phyloP scores from a whole-genome alignment of 352 stramenopile genomes.

The Elongisporangium senticosum region DNA sequence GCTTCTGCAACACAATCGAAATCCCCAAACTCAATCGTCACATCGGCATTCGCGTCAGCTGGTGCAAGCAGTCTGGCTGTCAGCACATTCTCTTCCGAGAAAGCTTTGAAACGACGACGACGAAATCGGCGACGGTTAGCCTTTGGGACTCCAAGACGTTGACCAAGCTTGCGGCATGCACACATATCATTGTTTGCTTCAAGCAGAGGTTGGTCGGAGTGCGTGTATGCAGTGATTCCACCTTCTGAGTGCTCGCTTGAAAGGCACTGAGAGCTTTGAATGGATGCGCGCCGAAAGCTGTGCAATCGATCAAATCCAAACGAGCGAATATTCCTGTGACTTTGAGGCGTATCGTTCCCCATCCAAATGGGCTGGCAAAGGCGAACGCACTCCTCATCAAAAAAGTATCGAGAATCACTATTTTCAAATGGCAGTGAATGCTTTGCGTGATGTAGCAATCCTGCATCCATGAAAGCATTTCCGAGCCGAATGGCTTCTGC shows the following conservation, averaged over 20 bases:
- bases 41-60: background rate
- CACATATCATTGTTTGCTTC: constrained; percentile 31
- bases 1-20: background rate
- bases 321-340: constrained; percentile 1
- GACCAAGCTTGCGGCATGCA: constrained; percentile 32
- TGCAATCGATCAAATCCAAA: constrained; percentile 3
- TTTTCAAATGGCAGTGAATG: constrained; percentile 32
- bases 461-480: constrained; percentile 41
- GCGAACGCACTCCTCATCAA: constrained; percentile 33
- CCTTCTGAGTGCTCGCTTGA: constrained; percentile 11
- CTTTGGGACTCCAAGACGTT: constrained; percentile 23
- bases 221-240: constrained; percentile 8
- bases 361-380: constrained; percentile 21
- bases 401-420: constrained; percentile 23
- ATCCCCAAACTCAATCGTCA: background rate
- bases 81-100: constrained; percentile 26
- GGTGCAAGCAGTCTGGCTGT: constrained; percentile 26
- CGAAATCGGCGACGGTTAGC: constrained; percentile 21
- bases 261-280: constrained; percentile 23
- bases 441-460: constrained; percentile 39
- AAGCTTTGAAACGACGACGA: constrained; percentile 25
- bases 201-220: constrained; percentile 33
- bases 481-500: constrained; percentile 38
- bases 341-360: background rate
- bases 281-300: constrained; percentile 12